These are phyloP conservation scores for Chaetomium sp. DNA, from an alignment of 2,329 filamentous ascomycete species.

Conservation along the genomic window DNA sequence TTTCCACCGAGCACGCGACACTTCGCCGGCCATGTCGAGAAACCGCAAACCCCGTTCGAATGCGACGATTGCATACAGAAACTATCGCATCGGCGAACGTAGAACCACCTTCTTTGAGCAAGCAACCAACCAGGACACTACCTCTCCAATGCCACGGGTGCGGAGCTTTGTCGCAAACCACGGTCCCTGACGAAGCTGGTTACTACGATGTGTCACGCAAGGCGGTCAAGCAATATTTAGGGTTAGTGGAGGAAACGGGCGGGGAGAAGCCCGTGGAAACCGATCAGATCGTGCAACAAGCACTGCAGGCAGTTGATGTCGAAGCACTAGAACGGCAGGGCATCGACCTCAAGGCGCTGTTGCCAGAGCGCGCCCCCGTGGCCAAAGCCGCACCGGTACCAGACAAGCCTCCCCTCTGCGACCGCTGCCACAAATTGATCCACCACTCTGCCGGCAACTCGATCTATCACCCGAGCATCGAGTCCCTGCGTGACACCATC, in stretches of 20 bases:
- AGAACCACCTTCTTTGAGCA: constrained; percentile 4
- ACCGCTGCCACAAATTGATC: constrained; percentile 80
- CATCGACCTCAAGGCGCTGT: constrained; percentile 47
- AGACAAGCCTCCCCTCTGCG: constrained; percentile 66
- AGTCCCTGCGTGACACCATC: constrained; percentile 81
- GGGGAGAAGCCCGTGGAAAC: constrained; percentile 45
- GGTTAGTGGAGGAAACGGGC: constrained; percentile 40
- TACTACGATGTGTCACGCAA: constrained; percentile 58
- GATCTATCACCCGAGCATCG: constrained; percentile 78
- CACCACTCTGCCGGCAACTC: constrained; percentile 73
- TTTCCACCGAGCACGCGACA: constrained; percentile 10
- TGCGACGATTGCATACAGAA: constrained; percentile 28
- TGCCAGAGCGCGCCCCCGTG: constrained; percentile 27
- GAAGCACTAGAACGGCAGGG: constrained; percentile 50
- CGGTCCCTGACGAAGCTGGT: constrained; percentile 55
- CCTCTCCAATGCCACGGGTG: constrained; percentile 65
- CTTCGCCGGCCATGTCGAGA: constrained; percentile 14
- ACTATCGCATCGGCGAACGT: background rate
- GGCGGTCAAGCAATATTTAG: constrained; percentile 53
- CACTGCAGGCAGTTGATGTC: constrained; percentile 47
- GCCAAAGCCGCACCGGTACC: background rate
- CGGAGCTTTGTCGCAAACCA: constrained; percentile 64
- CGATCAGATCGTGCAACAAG: constrained; percentile 48
- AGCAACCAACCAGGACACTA: constrained; percentile 39
- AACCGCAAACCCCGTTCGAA: constrained; percentile 15